phyloP scores from a whole-genome alignment of 352 stramenopile species.

The Stramenopiles sp. region DNA sequence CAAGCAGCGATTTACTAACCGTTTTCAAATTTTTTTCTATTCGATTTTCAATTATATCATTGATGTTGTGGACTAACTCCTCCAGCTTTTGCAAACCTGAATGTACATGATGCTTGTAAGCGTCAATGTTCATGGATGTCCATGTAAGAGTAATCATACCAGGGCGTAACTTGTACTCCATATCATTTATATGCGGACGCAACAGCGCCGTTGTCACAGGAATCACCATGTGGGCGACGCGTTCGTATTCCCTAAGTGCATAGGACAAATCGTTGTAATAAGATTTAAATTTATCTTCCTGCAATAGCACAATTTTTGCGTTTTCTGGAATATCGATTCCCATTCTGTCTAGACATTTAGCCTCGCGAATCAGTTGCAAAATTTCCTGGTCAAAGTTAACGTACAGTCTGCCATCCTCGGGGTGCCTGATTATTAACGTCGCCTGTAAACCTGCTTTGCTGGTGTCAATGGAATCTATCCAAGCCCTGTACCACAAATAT shows the following conservation, averaged over 20 bases:
- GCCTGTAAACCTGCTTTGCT: conserved; percentile 89
- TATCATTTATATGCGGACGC: conserved; percentile 91
- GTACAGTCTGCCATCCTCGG: conserved; percentile 90
- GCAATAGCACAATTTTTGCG: conserved; percentile 88
- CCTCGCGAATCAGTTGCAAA: conserved; percentile 84
- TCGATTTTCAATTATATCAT: conserved; percentile 96
- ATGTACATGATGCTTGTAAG: conserved; percentile 78
- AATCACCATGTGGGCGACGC: conserved; percentile 87
- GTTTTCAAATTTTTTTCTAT: conserved; percentile 98
- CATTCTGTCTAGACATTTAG: conserved; percentile 93
- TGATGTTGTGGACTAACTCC: conserved; percentile 92
- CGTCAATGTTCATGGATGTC: conserved; percentile 98
- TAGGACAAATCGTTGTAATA: conserved; percentile 95
- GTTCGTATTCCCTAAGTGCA: conserved; percentile 86
- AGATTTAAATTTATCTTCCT: conserved; percentile 96
- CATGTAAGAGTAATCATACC: conserved; percentile 98
- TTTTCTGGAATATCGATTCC: conserved; percentile 90
- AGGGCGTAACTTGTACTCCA: conserved; percentile 93
- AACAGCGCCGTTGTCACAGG: conserved; percentile 84
- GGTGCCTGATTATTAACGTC: conserved; percentile 94
- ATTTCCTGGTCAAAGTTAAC: conserved; percentile 98
- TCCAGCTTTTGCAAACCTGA: conserved; percentile 78
- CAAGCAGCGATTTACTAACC: conserved; percentile 85
- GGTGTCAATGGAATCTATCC: conserved; percentile 90
- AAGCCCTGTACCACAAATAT: conserved; percentile 97